Percentiles rank a stretch among this genome's conserved stretches.
phyloP scores from a whole-genome alignment of 306 rosid genomes.

The Vigna trinervia region DNA sequence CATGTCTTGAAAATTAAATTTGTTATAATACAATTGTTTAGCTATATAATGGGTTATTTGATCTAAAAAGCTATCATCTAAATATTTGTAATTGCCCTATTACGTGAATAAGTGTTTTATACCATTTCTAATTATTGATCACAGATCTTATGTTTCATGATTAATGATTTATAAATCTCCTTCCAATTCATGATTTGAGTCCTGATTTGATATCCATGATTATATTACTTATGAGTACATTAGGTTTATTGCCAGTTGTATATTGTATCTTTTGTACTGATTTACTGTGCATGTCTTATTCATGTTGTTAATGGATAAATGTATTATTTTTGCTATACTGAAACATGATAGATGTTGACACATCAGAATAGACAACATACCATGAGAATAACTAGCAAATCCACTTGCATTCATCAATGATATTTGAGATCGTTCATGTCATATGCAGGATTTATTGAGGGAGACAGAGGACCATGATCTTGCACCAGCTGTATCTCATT shows the following conservation, averaged over 20 bases:
- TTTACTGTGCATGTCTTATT: not conserved
- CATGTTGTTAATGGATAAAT: not conserved
- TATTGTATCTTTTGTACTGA: not conserved
- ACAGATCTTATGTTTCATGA: not conserved
- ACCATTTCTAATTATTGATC: not conserved
- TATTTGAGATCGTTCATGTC: constrained; percentile 17
- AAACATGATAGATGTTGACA: constrained; percentile 12
- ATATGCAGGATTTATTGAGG: constrained; percentile 76
- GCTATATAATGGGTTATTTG: not conserved
- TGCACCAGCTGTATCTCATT: constrained; percentile 81
- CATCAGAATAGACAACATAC: not conserved
- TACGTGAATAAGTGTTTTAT: not conserved
- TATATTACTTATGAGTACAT: not conserved
- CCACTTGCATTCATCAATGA: constrained; percentile 2
- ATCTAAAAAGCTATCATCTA: not conserved
- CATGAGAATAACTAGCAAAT: constrained; percentile 16
- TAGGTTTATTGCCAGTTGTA: constrained; percentile 27
- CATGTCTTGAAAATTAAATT: not conserved
- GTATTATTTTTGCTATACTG: constrained; percentile 26
- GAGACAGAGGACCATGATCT: constrained; percentile 93
- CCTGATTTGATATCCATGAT: not conserved
- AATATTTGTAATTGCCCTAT: not conserved
- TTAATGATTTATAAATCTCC: not conserved
- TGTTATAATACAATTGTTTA: not conserved
- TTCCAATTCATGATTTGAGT: not conserved